A percentile compares a stretch with the other conserved stretches of the same genome.
Conservation (phyloP, 441 rosid species). For the Daphne laureola region DNA sequence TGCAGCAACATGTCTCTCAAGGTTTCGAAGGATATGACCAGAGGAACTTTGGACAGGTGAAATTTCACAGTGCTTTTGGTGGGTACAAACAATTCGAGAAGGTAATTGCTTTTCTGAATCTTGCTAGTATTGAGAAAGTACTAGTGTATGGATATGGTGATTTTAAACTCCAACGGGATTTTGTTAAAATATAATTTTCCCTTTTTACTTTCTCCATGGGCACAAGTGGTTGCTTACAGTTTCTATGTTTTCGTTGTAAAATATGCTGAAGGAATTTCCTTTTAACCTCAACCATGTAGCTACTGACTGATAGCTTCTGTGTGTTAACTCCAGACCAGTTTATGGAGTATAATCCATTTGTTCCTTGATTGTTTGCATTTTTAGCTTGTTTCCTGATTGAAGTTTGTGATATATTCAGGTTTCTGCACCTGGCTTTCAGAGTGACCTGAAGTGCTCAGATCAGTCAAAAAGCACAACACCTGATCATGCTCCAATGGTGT, state of each 20-base stretch:
- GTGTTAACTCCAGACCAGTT: not conserved
- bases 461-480: constrained; percentile 33
- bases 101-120: constrained; percentile 25
- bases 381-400: not conserved
- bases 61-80: constrained; percentile 27
- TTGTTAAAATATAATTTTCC: too few species aligned
- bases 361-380: not conserved
- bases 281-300: too few species aligned
- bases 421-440: constrained; percentile 28
- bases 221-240: too few species aligned
- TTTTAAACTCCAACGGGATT: too few species aligned
- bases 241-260: too few species aligned
- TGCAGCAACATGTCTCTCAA: constrained; percentile 29
- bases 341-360: not conserved
- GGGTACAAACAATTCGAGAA: constrained; percentile 32
- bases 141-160: too few species aligned
- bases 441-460: constrained; percentile 26
- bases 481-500: constrained; percentile 28
- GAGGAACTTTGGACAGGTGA: constrained; percentile 34
- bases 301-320: not conserved
- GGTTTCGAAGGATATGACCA: constrained; percentile 30
- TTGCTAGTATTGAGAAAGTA: too few species aligned
- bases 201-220: too few species aligned
- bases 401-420: constrained; percentile 24
- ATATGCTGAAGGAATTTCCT: too few species aligned